These are phyloP conservation scores for Bremia lactucae DNA, from an alignment of 352 stramenopile species.

Conservation along the genomic window DNA sequence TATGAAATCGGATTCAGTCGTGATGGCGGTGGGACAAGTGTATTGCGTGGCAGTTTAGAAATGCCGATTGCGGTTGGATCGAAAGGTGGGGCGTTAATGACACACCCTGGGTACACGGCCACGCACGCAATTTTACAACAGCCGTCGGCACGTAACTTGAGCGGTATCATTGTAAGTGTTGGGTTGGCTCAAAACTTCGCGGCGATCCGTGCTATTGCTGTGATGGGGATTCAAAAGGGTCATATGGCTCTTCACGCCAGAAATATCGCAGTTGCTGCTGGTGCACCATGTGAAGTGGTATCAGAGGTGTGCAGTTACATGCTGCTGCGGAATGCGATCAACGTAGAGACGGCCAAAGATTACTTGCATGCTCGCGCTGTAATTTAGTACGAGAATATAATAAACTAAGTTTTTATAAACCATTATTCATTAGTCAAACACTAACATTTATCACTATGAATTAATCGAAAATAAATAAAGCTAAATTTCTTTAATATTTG, in stretches of 20 bases:
- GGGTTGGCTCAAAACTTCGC: constrained; percentile 83
- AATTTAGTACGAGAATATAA: no score
- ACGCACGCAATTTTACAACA: constrained; percentile 73
- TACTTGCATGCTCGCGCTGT: constrained; percentile 75
- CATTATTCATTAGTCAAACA: no score
- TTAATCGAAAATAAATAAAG: no score
- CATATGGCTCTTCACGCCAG: constrained; percentile 82
- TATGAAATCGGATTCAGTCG: constrained; percentile 43
- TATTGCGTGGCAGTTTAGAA: constrained; percentile 63
- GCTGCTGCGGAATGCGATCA: constrained; percentile 67
- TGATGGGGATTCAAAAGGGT: constrained; percentile 81
- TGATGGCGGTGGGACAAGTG: constrained; percentile 24
- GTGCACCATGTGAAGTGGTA: constrained; percentile 68
- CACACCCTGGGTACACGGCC: constrained; percentile 65
- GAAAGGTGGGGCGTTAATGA: constrained; percentile 74
- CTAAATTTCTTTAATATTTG: no score
- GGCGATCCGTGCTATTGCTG: constrained; percentile 70
- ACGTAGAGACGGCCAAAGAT: constrained; percentile 75
- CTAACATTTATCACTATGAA: no score
- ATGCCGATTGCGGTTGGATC: constrained; percentile 74
- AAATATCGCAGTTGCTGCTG: constrained; percentile 78
- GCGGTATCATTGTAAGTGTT: constrained; percentile 66
- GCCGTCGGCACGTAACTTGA: constrained; percentile 47
- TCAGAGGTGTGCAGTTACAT: constrained; percentile 82
- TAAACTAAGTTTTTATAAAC: no score